phyloP scores from a whole-genome alignment of 352 stramenopile species.

The Nothophytophthora sp. region DNA sequence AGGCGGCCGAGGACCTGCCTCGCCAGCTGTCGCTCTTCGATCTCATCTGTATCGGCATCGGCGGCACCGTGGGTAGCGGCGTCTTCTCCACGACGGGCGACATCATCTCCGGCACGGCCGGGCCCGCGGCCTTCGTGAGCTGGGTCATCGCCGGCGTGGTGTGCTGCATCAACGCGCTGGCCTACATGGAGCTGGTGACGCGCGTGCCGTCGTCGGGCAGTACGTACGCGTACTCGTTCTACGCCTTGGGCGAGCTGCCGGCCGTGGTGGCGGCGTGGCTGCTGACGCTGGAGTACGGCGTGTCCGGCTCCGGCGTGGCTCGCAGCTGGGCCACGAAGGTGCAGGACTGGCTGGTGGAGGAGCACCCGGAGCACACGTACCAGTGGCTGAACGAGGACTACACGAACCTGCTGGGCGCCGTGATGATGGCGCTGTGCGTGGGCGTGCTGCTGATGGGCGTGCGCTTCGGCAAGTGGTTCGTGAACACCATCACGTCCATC shows the following conservation, averaged over 20 bases:
- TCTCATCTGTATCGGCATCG: constrained; percentile 91
- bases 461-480: constrained; percentile 88
- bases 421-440: constrained; percentile 75
- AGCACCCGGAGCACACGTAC: constrained; percentile 39
- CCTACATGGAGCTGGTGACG: constrained; percentile 90
- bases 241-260: constrained; percentile 90
- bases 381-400: constrained; percentile 65
- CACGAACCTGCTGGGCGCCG: constrained; percentile 53
- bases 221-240: constrained; percentile 93
- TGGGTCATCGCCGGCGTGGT: constrained; percentile 83
- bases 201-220: constrained; percentile 87
- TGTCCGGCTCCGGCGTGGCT: constrained; percentile 90
- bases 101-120: constrained; percentile 78
- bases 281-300: constrained; percentile 92
- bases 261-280: constrained; percentile 88
- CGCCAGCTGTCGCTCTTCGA: constrained; percentile 87
- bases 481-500: constrained; percentile 86
- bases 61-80: constrained; percentile 89
- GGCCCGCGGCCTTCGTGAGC: constrained; percentile 77
- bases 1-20: constrained; percentile 62
- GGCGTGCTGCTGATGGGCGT: constrained; percentile 77
- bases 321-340: constrained; percentile 93
- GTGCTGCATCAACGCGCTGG: constrained; percentile 78
- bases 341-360: constrained; percentile 55
- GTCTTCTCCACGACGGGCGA: constrained; percentile 86